Percentiles rank a stretch among this genome's conserved stretches.
Evolutionary conservation across 768 basidiomycete genomes (phyloP).

Genomic region (Udeniomyces megalosporus): DNA sequence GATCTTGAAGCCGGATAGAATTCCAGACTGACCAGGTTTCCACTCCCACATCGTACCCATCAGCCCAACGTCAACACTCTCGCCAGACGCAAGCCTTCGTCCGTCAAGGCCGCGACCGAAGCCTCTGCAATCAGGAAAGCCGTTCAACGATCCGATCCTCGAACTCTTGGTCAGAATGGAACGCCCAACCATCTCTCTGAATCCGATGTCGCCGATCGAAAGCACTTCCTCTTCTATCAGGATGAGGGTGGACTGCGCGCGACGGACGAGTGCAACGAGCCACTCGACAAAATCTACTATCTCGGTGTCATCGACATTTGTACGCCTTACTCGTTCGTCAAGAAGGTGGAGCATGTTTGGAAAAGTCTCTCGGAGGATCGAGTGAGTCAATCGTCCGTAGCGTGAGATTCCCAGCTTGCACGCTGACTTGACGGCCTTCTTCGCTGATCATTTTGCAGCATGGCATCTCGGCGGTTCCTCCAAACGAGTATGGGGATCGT

Average conservation of each 20-base stretch:
- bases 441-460: constrained; percentile 38
- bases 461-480: constrained; percentile 85
- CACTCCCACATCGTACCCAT: neutral
- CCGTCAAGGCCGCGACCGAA: constrained; percentile 47
- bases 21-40: constrained; percentile 8
- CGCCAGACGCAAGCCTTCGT: constrained; percentile 46
- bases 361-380: constrained; percentile 74
- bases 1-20: no score
- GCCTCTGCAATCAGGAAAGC: constrained; percentile 72
- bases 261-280: constrained; percentile 66
- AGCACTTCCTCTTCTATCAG: constrained; percentile 82
- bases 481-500: constrained; percentile 68
- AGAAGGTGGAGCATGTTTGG: constrained; percentile 79
- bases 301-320: constrained; percentile 92
- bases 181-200: constrained; percentile 36
- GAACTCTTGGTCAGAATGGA: constrained; percentile 38
- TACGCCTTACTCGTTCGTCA: constrained; percentile 64
- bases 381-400: constrained; percentile 54
- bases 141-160: constrained; percentile 65
- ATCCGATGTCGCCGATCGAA: constrained; percentile 46
- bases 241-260: constrained; percentile 87
- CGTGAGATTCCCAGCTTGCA: no score
- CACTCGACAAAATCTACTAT: constrained; percentile 70
- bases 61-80: constrained; percentile 52
- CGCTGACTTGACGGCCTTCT: no score